Evolutionary conservation across 2,329 filamentous ascomycete species (phyloP).

Genomic region (Cercospora janseana): DNA sequence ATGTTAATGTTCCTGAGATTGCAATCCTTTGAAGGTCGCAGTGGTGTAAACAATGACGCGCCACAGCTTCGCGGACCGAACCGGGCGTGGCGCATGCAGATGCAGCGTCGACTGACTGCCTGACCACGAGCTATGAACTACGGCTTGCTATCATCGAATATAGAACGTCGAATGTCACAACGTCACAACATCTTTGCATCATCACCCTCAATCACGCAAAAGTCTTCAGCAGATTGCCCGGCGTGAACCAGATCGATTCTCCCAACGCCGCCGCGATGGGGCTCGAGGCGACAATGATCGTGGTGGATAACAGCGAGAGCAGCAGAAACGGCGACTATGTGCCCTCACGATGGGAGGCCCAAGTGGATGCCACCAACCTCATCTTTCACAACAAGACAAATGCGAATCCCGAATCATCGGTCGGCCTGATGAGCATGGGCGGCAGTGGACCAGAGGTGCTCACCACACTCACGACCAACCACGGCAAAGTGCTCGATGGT

Average conservation of each 20-base stretch:
- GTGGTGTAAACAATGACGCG: conserved; percentile 12
- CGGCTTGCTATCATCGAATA: conserved; percentile 6
- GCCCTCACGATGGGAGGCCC: conserved; percentile 92
- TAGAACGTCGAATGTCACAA: neutral
- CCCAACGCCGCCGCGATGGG: conserved; percentile 70
- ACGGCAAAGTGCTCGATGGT: conserved; percentile 90
- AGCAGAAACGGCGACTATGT: conserved; percentile 92
- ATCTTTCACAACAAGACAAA: conserved; percentile 95
- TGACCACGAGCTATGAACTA: conserved; percentile 4
- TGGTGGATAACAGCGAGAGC: conserved; percentile 99
- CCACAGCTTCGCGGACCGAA: neutral
- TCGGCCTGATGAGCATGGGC: conserved; percentile 98
- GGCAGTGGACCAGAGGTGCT: conserved; percentile 90
- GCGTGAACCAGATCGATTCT: too few relatives aligned
- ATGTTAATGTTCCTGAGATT: neutral
- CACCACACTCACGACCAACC: conserved; percentile 92
- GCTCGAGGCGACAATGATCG: conserved; percentile 98
- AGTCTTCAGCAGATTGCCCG: too few relatives aligned
- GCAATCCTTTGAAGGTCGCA: neutral
- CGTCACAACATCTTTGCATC: neutral
- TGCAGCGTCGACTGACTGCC: conserved; percentile 5
- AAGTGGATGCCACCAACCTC: conserved; percentile 90
- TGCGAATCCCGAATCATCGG: conserved; percentile 93
- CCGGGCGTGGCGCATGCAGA: conserved; percentile 2
- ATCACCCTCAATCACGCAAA: neutral